A percentile compares a stretch with the other conserved stretches of the same genome.
These are phyloP conservation scores for Cicer bijugum DNA, from an alignment of 306 rosid species.

Conservation along the genomic window DNA sequence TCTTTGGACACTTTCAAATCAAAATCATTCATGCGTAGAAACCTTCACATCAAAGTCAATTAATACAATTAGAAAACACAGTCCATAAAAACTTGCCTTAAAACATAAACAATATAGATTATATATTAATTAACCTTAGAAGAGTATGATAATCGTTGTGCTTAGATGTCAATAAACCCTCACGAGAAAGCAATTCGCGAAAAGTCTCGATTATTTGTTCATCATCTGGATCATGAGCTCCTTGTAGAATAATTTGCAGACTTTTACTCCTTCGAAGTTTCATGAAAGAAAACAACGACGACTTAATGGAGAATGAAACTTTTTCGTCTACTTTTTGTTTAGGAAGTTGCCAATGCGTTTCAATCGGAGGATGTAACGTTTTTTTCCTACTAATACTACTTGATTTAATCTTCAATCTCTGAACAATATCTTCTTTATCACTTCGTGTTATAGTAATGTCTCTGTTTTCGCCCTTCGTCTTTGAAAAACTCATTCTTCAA, in stretches of 20 bases:
- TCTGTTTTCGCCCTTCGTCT: constrained; percentile 18
- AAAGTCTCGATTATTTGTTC: constrained; percentile 61
- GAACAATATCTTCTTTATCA: constrained; percentile 43
- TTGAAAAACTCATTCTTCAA: constrained; percentile 32
- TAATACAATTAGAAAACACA: neutral
- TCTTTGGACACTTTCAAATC: constrained; percentile 71
- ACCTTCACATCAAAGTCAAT: constrained; percentile 51
- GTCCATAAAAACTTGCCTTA: neutral
- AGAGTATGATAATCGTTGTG: constrained; percentile 90
- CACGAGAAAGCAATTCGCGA: constrained; percentile 62
- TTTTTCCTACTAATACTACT: constrained; percentile 48
- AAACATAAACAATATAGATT: constrained; percentile 36
- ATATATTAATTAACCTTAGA: constrained; percentile 52
- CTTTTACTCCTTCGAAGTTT: constrained; percentile 59
- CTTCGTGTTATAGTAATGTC: constrained; percentile 48
- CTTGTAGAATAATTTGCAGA: constrained; percentile 57
- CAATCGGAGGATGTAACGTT: constrained; percentile 69
- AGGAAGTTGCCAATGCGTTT: constrained; percentile 64
- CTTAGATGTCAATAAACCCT: constrained; percentile 60
- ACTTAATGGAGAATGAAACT: constrained; percentile 47
- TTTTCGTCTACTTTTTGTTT: constrained; percentile 11
- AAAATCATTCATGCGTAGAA: constrained; percentile 89
- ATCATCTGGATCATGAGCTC: constrained; percentile 71
- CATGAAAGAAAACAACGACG: constrained; percentile 52
- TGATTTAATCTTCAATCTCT: constrained; percentile 1